Base-by-base conservation (phyloP, 352 stramenopile genomes). In the Phytophthora multivora region DNA sequence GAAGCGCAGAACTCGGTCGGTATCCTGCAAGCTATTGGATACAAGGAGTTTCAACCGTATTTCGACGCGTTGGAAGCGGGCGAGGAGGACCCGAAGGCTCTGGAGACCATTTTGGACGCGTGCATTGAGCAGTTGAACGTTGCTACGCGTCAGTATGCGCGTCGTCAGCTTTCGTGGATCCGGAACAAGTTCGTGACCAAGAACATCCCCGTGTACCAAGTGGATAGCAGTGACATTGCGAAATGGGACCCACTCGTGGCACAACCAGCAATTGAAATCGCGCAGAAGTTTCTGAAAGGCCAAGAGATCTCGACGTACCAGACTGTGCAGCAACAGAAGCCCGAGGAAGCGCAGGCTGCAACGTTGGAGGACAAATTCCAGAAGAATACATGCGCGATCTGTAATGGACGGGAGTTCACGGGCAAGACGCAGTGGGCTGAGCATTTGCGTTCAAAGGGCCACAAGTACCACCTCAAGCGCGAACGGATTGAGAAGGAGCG, bases 1-100 rank as follows among this genome's bases (percentile, higher is more conserved):
- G 66, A 77, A 54, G 55, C 16, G n/a, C 60, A 79, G 28, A 72
- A 79, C 50, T 77, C 81, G 2, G 75, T 91, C 13, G 90, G 90
- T 5, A 90, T 96, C 46, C 69, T 93, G 7, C 86, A 96, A 63
- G 89, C 90, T 13, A 97, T 97, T 57, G 90, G 90, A 19, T 96
- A 95, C 69, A 97, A 96, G 52, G 90, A 97, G 66, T 96, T 97
- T 53, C 76, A 90, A 48, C 79, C 85, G 30, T 93, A 95, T 60
- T 85, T 94, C 28, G 68, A 89, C 19, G 84, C 80, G 1, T 43
- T 88, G 2, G 85, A 90, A 40, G 53, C 66, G 12, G 50, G 61
- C 5, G 49, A 57, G 15, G 43, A 63, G 1, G 57, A 73, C 19
- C 41, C 30, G 21, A 55, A 77, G 30, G 69, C 70, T 13, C 30